Conservation (phyloP, 371 early-diverging fungal genomes). For the Mortierella sp. region DNA sequence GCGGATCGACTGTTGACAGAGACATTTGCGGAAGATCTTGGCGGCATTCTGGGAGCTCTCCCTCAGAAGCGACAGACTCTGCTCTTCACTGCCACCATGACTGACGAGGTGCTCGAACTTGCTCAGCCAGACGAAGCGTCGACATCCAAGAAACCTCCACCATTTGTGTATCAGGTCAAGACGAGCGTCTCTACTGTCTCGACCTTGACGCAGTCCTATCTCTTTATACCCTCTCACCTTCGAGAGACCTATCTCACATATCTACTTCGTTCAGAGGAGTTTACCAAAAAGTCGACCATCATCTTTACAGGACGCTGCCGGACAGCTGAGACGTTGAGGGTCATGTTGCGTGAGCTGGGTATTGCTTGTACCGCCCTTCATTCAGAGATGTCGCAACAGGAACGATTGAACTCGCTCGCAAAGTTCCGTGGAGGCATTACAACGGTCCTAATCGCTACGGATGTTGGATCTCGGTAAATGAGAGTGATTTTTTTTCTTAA, state of each 20-base stretch:
- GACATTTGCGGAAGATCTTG: constrained; percentile 89
- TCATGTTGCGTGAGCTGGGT: constrained; percentile 89
- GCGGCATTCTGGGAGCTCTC: constrained; percentile 77
- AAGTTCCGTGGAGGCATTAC: constrained; percentile 92
- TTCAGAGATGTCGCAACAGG: constrained; percentile 92
- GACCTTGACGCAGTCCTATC: constrained; percentile 89
- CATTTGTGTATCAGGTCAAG: constrained; percentile 87
- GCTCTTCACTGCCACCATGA: constrained; percentile 98
- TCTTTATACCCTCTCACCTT: constrained; percentile 95
- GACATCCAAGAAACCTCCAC: constrained; percentile 55
- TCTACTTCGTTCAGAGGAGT: constrained; percentile 76
- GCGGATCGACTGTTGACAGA: constrained; percentile 93
- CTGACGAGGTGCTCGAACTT: constrained; percentile 78
- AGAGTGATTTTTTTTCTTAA: too few relatives aligned
- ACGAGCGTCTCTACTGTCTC: constrained; percentile 84
- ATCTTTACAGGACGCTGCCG: constrained; percentile 91
- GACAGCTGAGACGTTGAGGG: constrained; percentile 83
- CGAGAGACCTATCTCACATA: constrained; percentile 90
- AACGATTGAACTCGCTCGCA: constrained; percentile 90
- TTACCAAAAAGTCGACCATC: constrained; percentile 83
- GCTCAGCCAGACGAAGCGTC: constrained; percentile 36
- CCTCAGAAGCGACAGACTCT: constrained; percentile 91
- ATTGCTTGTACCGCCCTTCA: constrained; percentile 92
- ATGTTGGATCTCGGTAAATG: constrained; percentile 92
- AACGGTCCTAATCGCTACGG: constrained; percentile 94